A percentile compares a stretch with the other conserved stretches of the same genome.
phyloP scores from a whole-genome alignment of 352 stramenopile species.

The Globisporangium sylvaticum region DNA sequence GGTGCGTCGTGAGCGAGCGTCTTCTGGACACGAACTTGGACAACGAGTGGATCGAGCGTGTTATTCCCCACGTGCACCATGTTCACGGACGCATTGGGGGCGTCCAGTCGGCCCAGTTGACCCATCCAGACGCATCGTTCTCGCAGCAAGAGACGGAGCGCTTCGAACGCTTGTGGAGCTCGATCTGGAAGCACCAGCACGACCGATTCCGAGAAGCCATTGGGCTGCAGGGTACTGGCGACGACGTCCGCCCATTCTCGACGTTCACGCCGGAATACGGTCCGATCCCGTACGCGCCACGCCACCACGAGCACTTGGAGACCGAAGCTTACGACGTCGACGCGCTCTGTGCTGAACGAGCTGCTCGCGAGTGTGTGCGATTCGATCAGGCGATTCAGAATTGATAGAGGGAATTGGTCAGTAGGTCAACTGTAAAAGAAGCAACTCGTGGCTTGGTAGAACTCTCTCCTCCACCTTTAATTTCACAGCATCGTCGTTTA shows the following conservation, averaged over 20 bases:
- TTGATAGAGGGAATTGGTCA: background rate
- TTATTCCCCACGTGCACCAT: constrained; percentile 57
- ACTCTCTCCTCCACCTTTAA: background rate
- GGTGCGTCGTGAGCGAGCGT: constrained; percentile 54
- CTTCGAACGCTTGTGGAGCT: constrained; percentile 52
- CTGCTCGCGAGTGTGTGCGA: constrained; percentile 27
- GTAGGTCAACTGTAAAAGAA: background rate
- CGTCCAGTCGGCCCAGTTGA: constrained; percentile 48
- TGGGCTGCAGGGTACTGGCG: constrained; percentile 7
- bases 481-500: constrained; percentile 5
- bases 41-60: constrained; percentile 33
- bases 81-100: constrained; percentile 60
- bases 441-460: background rate
- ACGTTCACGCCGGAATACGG: constrained; percentile 77
- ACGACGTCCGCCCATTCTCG: constrained; percentile 18
- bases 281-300: constrained; percentile 56
- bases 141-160: constrained; percentile 32
- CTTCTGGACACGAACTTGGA: constrained; percentile 47
- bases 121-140: constrained; percentile 28
- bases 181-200: constrained; percentile 40
- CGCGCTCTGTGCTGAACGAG: constrained; percentile 35
- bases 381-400: constrained; percentile 20
- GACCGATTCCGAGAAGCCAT: constrained; percentile 12
- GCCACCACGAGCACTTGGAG: constrained; percentile 21
- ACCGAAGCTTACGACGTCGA: constrained; percentile 52